Base-by-base conservation (phyloP, 768 basidiomycete species). In the Phanerochaete sordida region DNA sequence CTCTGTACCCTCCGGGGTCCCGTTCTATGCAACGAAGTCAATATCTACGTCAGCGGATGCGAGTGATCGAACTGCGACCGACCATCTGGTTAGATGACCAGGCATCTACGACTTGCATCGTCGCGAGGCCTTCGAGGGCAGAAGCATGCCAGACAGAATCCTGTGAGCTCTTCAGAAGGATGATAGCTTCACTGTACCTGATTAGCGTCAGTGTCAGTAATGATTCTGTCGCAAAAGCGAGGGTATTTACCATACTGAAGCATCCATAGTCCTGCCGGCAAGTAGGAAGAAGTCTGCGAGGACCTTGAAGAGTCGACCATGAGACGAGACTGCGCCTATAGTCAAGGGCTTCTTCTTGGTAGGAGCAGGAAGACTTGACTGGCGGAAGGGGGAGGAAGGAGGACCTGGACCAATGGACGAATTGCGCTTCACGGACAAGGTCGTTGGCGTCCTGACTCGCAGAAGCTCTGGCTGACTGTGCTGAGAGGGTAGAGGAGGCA, bases 101-200 rank as follows among this genome's bases (percentile, higher is more conserved):
- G 8, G 89, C 87, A 60, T 96, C 93, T 21, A 97, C 78, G 12
- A 96, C 78, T 9, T 84, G 79, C 28, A 89, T 78, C 2, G 90
- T 90, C 1, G 90, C 91, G 66, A 95, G 72, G 3, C 93, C 93
- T 75, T 99, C 97, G 47, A 93, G 76, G 0, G 88, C 86, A 13
- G 89, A 86, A 0, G 93, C 96, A 70, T 95, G 90, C 96, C 96
- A 99, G 27, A 90, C 78, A 24, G 82, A 74, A 72, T 98, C 96
- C 57, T 85, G 84, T 8, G 84, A 80, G 1, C 78, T 77, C 72
- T 88, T 91, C 66, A 93, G 86, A n/a, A 91, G 70, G 31, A 81
- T 81, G 19, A 93, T 74, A 13, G 94, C 89, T 76, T 98, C 95
- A 55, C 85, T 83, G 73, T 94, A 98, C 85, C 91, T 93, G 67